Conservation (phyloP, 768 basidiomycete genomes). For the Suillus luteus region DNA sequence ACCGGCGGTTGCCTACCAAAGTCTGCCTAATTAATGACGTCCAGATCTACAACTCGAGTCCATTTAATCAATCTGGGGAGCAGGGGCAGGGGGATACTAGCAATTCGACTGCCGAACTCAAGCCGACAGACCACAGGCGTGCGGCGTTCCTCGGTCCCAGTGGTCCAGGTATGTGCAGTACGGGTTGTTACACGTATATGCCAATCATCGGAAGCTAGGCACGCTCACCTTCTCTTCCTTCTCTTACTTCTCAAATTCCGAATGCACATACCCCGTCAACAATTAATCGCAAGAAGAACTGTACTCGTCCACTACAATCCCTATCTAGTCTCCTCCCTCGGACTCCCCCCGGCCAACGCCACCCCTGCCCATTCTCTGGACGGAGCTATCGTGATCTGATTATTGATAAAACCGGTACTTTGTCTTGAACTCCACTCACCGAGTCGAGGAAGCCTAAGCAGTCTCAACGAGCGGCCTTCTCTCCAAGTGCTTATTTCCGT, state of each 20-base stretch:
- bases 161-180: background rate
- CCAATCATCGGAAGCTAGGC: slow-evolving; percentile 7
- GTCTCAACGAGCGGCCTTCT: background rate
- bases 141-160: too few species aligned
- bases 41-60: background rate
- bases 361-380: background rate
- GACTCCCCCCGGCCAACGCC: background rate
- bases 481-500: background rate
- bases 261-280: slow-evolving; percentile 4
- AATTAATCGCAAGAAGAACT: slow-evolving; percentile 10
- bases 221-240: slow-evolving; percentile 1
- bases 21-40: slow-evolving; percentile 4
- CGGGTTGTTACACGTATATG: slow-evolving; percentile 1
- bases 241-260: slow-evolving; percentile 1
- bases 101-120: background rate
- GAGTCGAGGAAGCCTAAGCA: background rate
- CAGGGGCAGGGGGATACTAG: background rate
- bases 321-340: slow-evolving; percentile 1
- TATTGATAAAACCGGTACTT: background rate
- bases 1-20: background rate
- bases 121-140: background rate
- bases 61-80: background rate
- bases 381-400: slow-evolving; percentile 2
- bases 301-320: background rate
- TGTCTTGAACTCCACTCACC: background rate